Evolutionary conservation across 2,329 filamentous ascomycete genomes (phyloP), one percentile per base, ranked within the genome.

Genomic region (Capronia coronata): DNA sequence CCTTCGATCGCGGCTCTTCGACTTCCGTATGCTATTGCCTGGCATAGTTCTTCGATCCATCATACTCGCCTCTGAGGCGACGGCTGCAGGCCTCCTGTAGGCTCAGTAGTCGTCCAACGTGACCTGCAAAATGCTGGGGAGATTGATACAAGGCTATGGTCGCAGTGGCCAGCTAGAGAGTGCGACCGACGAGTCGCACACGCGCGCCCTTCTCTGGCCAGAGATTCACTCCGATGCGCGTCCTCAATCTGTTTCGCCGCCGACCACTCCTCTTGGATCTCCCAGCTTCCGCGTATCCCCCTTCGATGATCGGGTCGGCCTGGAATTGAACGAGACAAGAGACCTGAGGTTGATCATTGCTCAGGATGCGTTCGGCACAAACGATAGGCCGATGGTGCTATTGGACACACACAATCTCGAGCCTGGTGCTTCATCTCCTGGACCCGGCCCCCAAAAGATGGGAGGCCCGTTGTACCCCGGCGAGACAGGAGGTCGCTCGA

Each of bases 121-220:
- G 6, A 41, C 27, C 30, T 22, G 25, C 18, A 45, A 56, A 19
- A 57, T 57, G 55, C 38, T 57, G 46, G 52, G 55, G 38, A 55
- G 55, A 38, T 40, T 57, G 49, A 55, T 57, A 34, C 55, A 54
- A 38, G 55, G 55, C 25, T 55, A 55, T 25, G 46, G 32, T 16
- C 47, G 51, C 45, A 48, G 50, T 27, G 22, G 48, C 37, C 54
- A 51, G 43, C 53, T 58, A 18, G 71, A 74, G 56, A 74, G 71
- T 19, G 68, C 72, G 19, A 73, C 70, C 1, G 71, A 74, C 53
- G 71, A 74, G 56, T 70, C 72, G 54, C 71, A 74, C 55, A 74
- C 71, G 3, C 71, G 71, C 39, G 68, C 69, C 32, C 65, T 74
- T 39, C 62, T 74, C 46, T 74, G 72, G 54, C 72, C 71, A 27